Evolutionary conservation across 257 asterid genomes (phyloP), one percentile per base, ranked within the genome.

Genomic region (Vinca minor): DNA sequence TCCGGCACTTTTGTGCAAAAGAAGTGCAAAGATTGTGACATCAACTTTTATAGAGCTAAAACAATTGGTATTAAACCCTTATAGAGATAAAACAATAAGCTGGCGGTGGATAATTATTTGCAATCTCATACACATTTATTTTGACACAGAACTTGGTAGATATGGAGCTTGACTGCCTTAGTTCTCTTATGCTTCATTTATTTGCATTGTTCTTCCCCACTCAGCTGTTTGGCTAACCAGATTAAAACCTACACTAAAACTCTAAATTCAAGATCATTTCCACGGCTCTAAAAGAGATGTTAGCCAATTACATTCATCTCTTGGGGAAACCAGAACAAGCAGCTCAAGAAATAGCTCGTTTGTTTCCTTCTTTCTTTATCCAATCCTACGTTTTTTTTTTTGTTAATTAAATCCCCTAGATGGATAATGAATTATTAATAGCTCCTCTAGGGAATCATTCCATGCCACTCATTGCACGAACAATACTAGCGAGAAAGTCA

Each of bases 71-170:
- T n/a, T n/a, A n/a, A n/a, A n/a, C n/a, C n/a, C n/a, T n/a, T n/a
- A n/a, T n/a, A n/a, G n/a, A n/a, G n/a, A n/a, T n/a, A n/a, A n/a
- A n/a, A n/a, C n/a, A 91, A 76, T 84, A 88, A 57, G 94, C 96
- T 66, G 98, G 98, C 64, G 84, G 70, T 62, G 96, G 98, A 74
- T 91, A n/a, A n/a, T n/a, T n/a, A n/a, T n/a, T n/a, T n/a, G n/a
- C n/a, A n/a, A n/a, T n/a, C n/a, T n/a, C n/a, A 91, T 69, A 86
- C 96, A 75, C 98, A 39, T 88, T 86, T 67, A 88, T 91, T 83
- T 84, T 91, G 44, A 91, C 84, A 76, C 86, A 91, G 71, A 78
- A 84, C 70, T 88, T 84, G 73, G 74, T 71, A 0, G 89, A 81
- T 13, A 74, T 73, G 49, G 82, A 74, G 64, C 83, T 62, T 36